These are phyloP conservation scores for Musa acuminata DNA, from an alignment of 176 grass and related monocot genomes.

Conservation along the genomic window DNA sequence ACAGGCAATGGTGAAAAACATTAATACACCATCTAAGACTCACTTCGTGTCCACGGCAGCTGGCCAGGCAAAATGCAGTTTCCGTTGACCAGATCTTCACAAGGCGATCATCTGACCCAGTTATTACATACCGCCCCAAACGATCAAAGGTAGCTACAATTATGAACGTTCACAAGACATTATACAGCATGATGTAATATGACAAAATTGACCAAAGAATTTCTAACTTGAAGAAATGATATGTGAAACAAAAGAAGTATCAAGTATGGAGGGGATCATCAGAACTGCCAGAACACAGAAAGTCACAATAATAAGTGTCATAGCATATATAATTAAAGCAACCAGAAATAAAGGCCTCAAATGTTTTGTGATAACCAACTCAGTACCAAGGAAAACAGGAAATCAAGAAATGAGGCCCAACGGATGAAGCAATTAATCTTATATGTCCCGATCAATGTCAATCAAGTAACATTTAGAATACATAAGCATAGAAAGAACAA, in stretches of 20 bases:
- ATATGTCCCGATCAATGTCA: not conserved
- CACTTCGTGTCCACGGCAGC: constrained; percentile 95
- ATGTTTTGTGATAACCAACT: not conserved
- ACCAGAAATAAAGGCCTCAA: not conserved
- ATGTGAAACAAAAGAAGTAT: not conserved
- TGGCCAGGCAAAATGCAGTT: constrained; percentile 89
- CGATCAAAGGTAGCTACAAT: constrained; percentile 85
- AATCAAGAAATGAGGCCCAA: not conserved
- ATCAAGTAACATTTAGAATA: not conserved
- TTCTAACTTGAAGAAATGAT: not conserved
- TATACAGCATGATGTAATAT: not conserved
- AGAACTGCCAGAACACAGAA: not conserved
- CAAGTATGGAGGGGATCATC: not conserved
- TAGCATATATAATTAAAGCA: not conserved
- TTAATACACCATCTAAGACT: constrained; percentile 19
- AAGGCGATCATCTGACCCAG: constrained; percentile 92
- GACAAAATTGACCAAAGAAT: too few species aligned
- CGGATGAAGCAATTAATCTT: not conserved
- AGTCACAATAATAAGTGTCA: not conserved
- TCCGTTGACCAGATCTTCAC: constrained; percentile 99
- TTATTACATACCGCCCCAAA: constrained; percentile 78
- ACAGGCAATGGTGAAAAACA: constrained; percentile 6
- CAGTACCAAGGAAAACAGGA: not conserved
- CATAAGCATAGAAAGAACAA: not conserved
- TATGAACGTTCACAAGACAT: constrained; percentile 23